phyloP scores from a whole-genome alignment of 1,284 basidiomycete species.

The Cryptococcus sp. region DNA sequence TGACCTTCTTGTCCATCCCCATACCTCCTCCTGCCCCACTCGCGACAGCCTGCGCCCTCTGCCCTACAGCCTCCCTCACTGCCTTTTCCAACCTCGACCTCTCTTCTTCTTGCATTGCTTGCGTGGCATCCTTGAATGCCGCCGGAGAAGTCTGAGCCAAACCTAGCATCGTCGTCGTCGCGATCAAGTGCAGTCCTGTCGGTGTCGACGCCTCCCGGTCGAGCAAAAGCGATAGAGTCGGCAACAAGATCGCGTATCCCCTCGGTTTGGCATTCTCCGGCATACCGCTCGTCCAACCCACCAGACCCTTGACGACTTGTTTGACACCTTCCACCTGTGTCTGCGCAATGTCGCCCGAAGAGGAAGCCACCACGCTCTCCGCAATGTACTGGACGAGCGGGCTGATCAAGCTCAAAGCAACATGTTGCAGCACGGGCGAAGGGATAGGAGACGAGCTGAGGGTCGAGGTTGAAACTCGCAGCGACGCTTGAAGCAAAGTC shows the following conservation, averaged over 20 bases:
- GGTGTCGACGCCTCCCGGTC: conserved; percentile 51
- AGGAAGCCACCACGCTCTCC: conserved; percentile 56
- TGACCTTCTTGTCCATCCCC: conserved; percentile 28
- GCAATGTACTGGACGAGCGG: conserved; percentile 72
- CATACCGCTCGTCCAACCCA: conserved; percentile 58
- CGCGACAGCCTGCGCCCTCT: conserved; percentile 34
- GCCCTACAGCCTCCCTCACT: conserved; percentile 66
- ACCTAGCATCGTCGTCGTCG: conserved; percentile 66
- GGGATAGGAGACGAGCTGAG: conserved; percentile 21
- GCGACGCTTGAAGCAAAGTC: conserved; percentile 63
- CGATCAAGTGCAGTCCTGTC: conserved; percentile 57
- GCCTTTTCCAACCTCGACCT: conserved; percentile 68
- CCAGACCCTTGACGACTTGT: conserved; percentile 77
- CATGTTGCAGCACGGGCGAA: conserved; percentile 61
- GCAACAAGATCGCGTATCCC: conserved; percentile 69
- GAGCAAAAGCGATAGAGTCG: conserved; percentile 70
- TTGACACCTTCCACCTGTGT: conserved; percentile 53
- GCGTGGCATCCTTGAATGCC: conserved; percentile 82
- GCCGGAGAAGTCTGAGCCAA: conserved; percentile 69
- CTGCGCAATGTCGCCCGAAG: conserved; percentile 50
- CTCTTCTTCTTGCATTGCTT: conserved; percentile 58
- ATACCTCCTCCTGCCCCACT: conserved; percentile 41
- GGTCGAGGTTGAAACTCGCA: conserved; percentile 20
- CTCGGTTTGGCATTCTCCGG: conserved; percentile 60
- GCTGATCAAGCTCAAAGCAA: conserved; percentile 67